phyloP scores from a whole-genome alignment of 169 alveolate genomes.

The Sarcocystis neurona region DNA sequence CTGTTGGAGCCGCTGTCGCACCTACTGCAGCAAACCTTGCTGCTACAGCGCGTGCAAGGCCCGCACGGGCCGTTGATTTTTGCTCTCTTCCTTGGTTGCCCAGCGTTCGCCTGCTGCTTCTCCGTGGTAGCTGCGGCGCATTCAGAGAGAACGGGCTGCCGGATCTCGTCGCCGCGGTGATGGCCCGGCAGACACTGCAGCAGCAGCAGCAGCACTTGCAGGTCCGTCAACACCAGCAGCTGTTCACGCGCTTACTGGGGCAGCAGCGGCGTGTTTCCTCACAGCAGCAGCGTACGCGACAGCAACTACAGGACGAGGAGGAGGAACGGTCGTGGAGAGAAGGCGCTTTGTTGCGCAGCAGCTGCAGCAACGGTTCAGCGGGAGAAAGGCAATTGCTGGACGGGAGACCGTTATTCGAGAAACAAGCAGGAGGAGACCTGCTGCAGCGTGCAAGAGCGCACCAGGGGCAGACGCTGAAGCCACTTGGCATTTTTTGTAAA shows the following conservation, averaged over 20 bases:
- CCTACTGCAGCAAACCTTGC: constrained; percentile 30
- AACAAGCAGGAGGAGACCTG: too few relatives aligned
- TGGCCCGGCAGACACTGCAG: constrained; percentile 23
- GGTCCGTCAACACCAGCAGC: background rate
- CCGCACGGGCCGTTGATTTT: background rate
- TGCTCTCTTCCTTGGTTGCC: background rate
- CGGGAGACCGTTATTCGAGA: too few relatives aligned
- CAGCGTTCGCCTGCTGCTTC: constrained; percentile 34
- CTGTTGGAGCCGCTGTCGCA: constrained; percentile 27
- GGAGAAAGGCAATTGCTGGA: background rate
- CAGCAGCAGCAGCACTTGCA: constrained; percentile 26
- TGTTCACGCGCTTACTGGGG: constrained; percentile 3
- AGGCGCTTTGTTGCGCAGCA: constrained; percentile 37
- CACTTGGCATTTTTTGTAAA: too few relatives aligned
- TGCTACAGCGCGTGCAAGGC: constrained; percentile 4
- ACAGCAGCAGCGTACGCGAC: background rate
- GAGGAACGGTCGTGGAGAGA: background rate
- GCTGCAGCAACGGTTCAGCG: constrained; percentile 24
- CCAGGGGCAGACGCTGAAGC: too few relatives aligned
- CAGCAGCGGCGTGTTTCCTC: constrained; percentile 11
- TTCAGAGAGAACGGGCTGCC: too few relatives aligned
- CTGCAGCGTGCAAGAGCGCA: too few relatives aligned
- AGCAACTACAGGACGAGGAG: background rate
- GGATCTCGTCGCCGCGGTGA: too few relatives aligned
- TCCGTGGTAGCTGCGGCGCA: constrained; percentile 24